A percentile compares a stretch with the other conserved stretches of the same genome.
Evolutionary conservation across 352 stramenopile genomes (phyloP).

Genomic region (Phytophthora ohioensis): DNA sequence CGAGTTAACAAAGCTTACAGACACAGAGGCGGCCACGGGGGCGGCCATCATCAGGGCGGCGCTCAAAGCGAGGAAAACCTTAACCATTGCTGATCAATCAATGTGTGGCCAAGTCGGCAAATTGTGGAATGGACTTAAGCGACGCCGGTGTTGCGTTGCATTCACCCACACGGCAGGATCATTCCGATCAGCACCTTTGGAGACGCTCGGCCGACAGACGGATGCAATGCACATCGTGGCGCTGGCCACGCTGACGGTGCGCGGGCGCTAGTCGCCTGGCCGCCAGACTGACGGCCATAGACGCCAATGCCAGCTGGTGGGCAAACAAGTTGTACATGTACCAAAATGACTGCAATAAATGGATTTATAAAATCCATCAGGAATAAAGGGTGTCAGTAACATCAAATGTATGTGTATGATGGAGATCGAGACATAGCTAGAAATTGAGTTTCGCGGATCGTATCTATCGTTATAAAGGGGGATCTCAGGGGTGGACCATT

Average conservation of each 20-base stretch:
- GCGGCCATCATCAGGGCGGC: constrained; percentile 41
- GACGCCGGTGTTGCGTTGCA: constrained; percentile 1
- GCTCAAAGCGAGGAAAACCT: constrained; percentile 53
- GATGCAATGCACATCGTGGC: constrained; percentile 40
- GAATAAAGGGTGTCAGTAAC: not conserved
- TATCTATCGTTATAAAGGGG: not conserved
- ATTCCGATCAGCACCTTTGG: constrained; percentile 12
- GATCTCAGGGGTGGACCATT: constrained; percentile 1
- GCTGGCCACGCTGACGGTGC: constrained; percentile 2
- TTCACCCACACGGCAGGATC: constrained; percentile 1
- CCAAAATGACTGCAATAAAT: constrained; percentile 11
- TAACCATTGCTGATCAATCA: constrained; percentile 40
- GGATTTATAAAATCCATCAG: not conserved
- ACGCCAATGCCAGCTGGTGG: constrained; percentile 26
- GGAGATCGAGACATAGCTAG: not conserved
- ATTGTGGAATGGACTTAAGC: constrained; percentile 37
- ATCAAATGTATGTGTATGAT: not conserved
- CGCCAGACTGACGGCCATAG: constrained; percentile 20
- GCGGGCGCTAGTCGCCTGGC: constrained; percentile 11
- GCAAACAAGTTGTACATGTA: constrained; percentile 1
- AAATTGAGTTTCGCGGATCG: not conserved
- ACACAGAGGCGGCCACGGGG: constrained; percentile 43
- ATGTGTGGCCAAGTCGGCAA: constrained; percentile 20
- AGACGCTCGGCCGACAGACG: constrained; percentile 30
- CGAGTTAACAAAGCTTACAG: constrained; percentile 63